Evolutionary conservation across 139 green algal genomes (phyloP).

Genomic region (Tetraselmis striata): DNA sequence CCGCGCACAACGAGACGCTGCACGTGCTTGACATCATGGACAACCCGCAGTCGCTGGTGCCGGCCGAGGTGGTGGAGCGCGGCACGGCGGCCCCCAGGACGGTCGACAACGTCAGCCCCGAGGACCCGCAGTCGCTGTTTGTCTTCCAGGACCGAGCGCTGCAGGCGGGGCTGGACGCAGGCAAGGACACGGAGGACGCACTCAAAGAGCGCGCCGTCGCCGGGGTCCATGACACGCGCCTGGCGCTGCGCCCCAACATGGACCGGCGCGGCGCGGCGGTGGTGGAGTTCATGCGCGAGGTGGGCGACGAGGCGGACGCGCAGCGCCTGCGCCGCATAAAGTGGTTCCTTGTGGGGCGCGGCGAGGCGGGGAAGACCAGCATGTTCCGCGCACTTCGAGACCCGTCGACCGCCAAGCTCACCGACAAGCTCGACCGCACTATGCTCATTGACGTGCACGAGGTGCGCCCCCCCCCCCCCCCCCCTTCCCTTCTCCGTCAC

Average conservation of each 20-base stretch:
- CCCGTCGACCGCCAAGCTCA: neutral
- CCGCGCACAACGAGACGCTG: neutral
- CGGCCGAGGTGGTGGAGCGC: neutral
- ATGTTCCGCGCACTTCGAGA: neutral
- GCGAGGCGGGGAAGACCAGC: conserved; percentile 1
- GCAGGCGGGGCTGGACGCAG: neutral
- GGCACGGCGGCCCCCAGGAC: neutral
- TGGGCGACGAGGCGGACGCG: neutral
- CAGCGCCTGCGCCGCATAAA: neutral
- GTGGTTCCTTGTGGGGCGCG: neutral
- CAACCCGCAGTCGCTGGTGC: neutral
- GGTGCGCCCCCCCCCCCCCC: neutral
- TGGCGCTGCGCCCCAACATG: neutral
- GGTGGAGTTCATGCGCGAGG: neutral
- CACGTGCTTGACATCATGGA: neutral
- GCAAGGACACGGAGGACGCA: neutral
- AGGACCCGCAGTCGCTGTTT: neutral
- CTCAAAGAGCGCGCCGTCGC: too few relatives aligned
- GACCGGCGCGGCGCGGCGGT: neutral
- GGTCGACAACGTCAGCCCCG: neutral
- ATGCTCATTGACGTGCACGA: conserved; percentile 1
- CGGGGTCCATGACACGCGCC: too few relatives aligned
- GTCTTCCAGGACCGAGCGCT: neutral
- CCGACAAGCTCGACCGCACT: conserved; percentile 1
- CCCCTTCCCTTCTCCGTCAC: too few relatives aligned